Evolutionary conservation across 805 yeast species (phyloP), one percentile per base, ranked within the genome.

Genomic region (Pichia sporocuriosa): DNA sequence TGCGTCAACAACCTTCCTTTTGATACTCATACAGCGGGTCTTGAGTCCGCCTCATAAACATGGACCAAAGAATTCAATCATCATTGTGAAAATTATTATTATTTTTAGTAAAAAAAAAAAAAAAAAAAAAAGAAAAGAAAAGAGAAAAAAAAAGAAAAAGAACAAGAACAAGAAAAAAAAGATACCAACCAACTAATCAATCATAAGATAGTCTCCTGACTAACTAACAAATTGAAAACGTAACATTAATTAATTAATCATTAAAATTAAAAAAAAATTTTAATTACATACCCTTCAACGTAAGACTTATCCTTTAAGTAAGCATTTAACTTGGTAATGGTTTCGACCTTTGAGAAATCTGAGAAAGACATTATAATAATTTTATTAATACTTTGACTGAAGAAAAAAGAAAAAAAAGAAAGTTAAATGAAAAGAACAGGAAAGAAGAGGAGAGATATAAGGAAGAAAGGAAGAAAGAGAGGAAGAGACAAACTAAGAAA

Each of bases 11-110:
- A 50, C 53, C 52, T 54, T 61, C 60, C 49, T 46, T 53, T 68
- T 81, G 79, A 79, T 85, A 84, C 89, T 85, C 95, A 86, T 81
- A 58, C 79, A 80, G 84, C 81, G 89, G 95, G 94, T 82, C 90
- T 84, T 84, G 77, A 81, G 69, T 71, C 86, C 94, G 81, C 88
- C 84, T 86, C 95, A 78, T 82, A 82, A 85, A 85, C 94, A 84
- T 89, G 94, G 94, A 84, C 94, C 94, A 84, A 81, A 62, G 66
- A 60, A 59, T 73, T 63, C 61, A 70, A 69, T 83, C 88, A 83
- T 81, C 86, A 80, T 74, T 42, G 50, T n/a, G n/a, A n/a, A n/a
- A n/a, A n/a, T n/a, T n/a, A 26, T 26, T 26, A 26, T 32, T 17
- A 26, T 35, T 35, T 19, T 35, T 23, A 25, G 17, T 13, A 35